Evolutionary conservation across 108 stramenopile species (phyloP), one percentile per base, ranked within the genome.

Genomic region (Aurantiochytrium sp.): DNA sequence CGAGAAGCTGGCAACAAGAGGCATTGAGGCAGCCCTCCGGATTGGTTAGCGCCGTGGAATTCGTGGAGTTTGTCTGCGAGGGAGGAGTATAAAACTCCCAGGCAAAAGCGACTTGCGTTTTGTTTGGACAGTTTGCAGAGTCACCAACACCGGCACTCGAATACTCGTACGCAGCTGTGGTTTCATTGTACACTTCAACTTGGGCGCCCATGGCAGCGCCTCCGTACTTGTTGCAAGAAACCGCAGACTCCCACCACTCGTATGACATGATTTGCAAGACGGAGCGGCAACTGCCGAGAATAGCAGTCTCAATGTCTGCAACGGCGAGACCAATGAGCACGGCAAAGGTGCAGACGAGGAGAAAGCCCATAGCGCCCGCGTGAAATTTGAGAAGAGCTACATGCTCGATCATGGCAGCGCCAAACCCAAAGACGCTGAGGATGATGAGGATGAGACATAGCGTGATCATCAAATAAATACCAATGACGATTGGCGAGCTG

Each of bases 241-340:
- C 76, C 10, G 76, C 28, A 25, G 45, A 47, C 10, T 53, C 25
- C 76, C 76, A 83, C 76, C 76, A 83, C 51, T 83, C 5, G 49
- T 83, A 47, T 23, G 76, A 83, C 76, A 83, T 83, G 28, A 83
- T 83, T 53, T 83, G 76, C 49, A 83, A 16, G 51, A 83, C 51
- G 4, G 49, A 53, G 6, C 76, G 45, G 76, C 76, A 83, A 23
- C 76, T 83, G 10, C 51, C 51, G 45, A 47, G 45, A 45, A 83
- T 83, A 3, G 76, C 76, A 8, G 76, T 45, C n/a, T 83, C 51
- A 8, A 83, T 45, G 76, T 83, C 76, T 6, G 51, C 76, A 12
- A 47, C 51, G 10, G 28, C 49, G 19, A 83, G 45, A 23, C 76
- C 76, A 35, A 83, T 53, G 25, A 83, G n/a, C 19, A 83, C 23